Conservation (phyloP, 208 protist genomes). For the Acanthamoeba castellanii region DNA sequence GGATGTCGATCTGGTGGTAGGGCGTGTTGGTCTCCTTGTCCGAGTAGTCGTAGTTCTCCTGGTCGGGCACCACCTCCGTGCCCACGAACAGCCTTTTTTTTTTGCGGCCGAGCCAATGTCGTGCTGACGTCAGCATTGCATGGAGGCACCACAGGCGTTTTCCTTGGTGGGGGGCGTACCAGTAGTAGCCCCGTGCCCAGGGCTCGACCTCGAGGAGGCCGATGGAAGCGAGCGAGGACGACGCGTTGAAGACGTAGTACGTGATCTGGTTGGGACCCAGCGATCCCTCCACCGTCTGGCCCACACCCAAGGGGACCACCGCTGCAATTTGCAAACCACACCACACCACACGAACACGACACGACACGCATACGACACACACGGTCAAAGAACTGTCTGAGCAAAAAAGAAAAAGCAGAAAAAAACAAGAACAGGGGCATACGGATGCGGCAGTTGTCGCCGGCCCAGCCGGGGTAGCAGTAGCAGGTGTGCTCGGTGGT, state of each 20-base stretch:
- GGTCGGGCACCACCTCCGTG: not conserved
- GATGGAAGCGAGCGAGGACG: not conserved
- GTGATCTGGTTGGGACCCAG: not conserved
- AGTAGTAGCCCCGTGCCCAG: conserved; percentile 11
- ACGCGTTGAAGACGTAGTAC: conserved; percentile 8
- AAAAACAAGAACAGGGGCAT: not conserved
- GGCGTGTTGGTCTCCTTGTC: not conserved
- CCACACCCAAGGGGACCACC: not conserved
- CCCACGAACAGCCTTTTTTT: conserved; percentile 43
- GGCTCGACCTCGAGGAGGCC: conserved; percentile 28
- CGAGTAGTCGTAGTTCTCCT: not conserved
- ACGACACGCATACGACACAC: no score
- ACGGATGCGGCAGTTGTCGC: not conserved
- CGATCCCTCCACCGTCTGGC: not conserved
- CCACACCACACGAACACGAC: not conserved
- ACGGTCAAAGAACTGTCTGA: no score
- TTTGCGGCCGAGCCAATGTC: no score
- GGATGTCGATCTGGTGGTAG: conserved; percentile 9
- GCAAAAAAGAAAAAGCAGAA: not conserved
- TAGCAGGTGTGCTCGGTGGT: not conserved
- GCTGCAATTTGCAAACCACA: not conserved
- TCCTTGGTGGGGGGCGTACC: not conserved
- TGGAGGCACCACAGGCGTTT: no score
- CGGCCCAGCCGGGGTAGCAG: not conserved
- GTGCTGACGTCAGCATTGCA: no score